Conservation (phyloP, 2,329 filamentous ascomycete genomes). For the Chaetomium olivaceum region DNA sequence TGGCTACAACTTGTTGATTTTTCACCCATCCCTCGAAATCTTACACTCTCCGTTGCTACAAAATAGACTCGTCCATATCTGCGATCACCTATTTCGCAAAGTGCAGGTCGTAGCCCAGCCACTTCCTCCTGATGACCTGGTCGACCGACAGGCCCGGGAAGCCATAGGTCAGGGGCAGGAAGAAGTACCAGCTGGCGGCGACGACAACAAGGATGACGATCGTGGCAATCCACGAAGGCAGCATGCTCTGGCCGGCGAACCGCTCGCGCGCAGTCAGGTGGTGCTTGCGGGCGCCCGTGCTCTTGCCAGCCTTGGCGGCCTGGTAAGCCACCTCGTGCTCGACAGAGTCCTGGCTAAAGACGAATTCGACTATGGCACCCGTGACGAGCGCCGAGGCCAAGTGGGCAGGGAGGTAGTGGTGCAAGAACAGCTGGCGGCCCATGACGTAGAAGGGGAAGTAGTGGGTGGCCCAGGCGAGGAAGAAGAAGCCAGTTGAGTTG, state of each 20-base stretch:
- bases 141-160: constrained; percentile 82
- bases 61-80: background rate
- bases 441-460: constrained; percentile 98
- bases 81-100: constrained; percentile 79
- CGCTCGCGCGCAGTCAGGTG: constrained; percentile 80
- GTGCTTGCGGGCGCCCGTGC: constrained; percentile 50
- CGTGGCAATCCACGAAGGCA: constrained; percentile 77
- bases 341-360: constrained; percentile 85
- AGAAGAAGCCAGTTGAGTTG: constrained; percentile 99
- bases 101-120: constrained; percentile 95
- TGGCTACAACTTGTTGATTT: background rate
- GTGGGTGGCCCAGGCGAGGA: constrained; percentile 95
- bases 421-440: constrained; percentile 96
- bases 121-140: constrained; percentile 81
- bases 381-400: constrained; percentile 87
- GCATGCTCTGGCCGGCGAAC: constrained; percentile 74
- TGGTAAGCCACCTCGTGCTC: constrained; percentile 56
- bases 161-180: constrained; percentile 92
- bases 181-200: constrained; percentile 84
- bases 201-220: constrained; percentile 67
- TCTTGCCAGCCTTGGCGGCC: constrained; percentile 48
- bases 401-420: constrained; percentile 95
- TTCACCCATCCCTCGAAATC: constrained; percentile 10
- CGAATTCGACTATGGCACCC: constrained; percentile 88
- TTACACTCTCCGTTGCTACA: constrained; percentile 12